phyloP scores from a whole-genome alignment of 2,329 filamentous ascomycete genomes.

The Aspergillus sp. region DNA sequence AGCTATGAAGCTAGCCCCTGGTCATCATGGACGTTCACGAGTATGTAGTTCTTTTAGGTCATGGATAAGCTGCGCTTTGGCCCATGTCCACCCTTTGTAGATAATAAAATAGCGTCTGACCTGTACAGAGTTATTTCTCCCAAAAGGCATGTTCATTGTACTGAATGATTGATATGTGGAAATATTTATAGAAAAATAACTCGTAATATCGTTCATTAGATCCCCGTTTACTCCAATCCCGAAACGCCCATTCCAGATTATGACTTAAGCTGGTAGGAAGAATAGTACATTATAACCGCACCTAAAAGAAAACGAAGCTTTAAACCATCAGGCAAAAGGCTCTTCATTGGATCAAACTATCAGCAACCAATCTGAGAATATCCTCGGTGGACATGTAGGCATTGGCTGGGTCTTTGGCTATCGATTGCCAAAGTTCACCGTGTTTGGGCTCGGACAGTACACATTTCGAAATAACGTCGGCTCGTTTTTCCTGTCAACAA shows the following conservation, averaged over 20 bases:
- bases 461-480: constrained; percentile 79
- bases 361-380: constrained; percentile 75
- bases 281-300: neutral
- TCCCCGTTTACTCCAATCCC: neutral
- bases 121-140: too few species aligned
- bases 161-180: neutral
- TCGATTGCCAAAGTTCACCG: constrained; percentile 84
- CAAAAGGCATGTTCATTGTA: too few species aligned
- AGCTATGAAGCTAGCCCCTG: neutral
- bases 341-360: constrained; percentile 25
- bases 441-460: constrained; percentile 82
- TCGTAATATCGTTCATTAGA: neutral
- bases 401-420: constrained; percentile 84
- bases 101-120: too few species aligned
- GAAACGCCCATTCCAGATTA: neutral
- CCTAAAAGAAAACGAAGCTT: neutral
- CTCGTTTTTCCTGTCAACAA: constrained; percentile 69
- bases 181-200: neutral
- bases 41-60: neutral
- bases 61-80: too few species aligned
- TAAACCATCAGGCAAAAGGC: neutral
- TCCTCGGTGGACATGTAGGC: constrained; percentile 74
- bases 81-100: too few species aligned
- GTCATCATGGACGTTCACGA: neutral
- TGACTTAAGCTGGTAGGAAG: neutral